Conservation (phyloP, 2,329 filamentous ascomycete genomes). For the Neonectria faginata region DNA sequence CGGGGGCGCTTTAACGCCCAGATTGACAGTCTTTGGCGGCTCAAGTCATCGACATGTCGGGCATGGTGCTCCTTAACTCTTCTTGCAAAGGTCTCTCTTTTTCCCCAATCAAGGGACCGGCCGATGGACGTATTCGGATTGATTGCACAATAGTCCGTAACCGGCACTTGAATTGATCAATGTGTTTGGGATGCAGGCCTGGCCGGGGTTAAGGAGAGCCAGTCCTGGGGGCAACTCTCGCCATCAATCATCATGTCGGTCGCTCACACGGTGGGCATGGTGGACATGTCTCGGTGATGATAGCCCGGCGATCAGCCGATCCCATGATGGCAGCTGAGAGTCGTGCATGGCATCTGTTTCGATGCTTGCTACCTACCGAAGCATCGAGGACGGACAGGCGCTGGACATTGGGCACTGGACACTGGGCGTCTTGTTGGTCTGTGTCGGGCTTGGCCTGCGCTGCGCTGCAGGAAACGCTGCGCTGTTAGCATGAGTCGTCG, state of each 20-base stretch:
- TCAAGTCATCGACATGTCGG: not conserved
- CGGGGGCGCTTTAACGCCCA: not conserved
- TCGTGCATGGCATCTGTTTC: slow-evolving; percentile 10
- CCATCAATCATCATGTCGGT: slow-evolving; percentile 13
- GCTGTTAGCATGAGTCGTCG: slow-evolving; percentile 43
- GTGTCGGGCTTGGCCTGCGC: slow-evolving; percentile 16
- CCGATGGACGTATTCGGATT: slow-evolving; percentile 11
- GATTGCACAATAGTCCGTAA: slow-evolving; percentile 12
- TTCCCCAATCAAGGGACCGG: too few relatives aligned
- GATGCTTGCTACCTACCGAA: slow-evolving; percentile 14
- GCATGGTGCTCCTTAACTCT: slow-evolving; percentile 11
- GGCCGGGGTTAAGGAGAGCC: slow-evolving; percentile 4
- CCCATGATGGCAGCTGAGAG: slow-evolving; percentile 30
- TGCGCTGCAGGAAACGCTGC: slow-evolving; percentile 37
- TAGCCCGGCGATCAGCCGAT: slow-evolving; percentile 37
- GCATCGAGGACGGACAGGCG: slow-evolving; percentile 9
- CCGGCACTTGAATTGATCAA: slow-evolving; percentile 1
- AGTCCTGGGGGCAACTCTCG: not conserved
- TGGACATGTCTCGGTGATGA: slow-evolving; percentile 38
- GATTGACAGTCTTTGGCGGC: not conserved
- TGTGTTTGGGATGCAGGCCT: slow-evolving; percentile 11
- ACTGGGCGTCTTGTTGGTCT: not conserved
- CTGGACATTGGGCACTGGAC: slow-evolving; percentile 13
- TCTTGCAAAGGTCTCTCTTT: not conserved
- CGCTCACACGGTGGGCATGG: slow-evolving; percentile 9